Conservation (phyloP, 2,329 filamentous ascomycete genomes). For the Exophiala sp. region DNA sequence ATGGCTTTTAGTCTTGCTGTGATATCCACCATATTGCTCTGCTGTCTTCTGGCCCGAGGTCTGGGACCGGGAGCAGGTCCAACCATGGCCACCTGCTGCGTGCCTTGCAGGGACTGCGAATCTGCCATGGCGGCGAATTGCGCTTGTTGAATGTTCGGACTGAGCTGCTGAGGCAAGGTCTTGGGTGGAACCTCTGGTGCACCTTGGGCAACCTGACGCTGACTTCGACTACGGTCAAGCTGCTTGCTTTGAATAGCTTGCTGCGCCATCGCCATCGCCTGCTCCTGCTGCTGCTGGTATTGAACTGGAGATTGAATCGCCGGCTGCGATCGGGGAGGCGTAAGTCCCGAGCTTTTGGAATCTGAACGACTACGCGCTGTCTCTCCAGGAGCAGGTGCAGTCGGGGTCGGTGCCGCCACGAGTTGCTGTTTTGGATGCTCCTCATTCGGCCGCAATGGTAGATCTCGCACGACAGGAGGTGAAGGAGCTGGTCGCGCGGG, state of each 20-base stretch:
- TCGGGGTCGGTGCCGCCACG: constrained; percentile 41
- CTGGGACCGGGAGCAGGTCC: constrained; percentile 47
- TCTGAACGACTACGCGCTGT: constrained; percentile 64
- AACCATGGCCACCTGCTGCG: constrained; percentile 37
- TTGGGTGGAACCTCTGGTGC: constrained; percentile 42
- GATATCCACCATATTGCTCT: constrained; percentile 76
- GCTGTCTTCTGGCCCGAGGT: constrained; percentile 65
- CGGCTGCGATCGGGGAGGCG: constrained; percentile 17
- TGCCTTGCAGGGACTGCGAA: constrained; percentile 35
- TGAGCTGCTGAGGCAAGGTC: constrained; percentile 24
- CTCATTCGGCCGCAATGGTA: constrained; percentile 14
- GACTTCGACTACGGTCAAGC: constrained; percentile 67
- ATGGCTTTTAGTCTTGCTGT: constrained; percentile 78
- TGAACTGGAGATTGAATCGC: constrained; percentile 38
- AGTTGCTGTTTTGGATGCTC: constrained; percentile 12
- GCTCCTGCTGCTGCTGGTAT: constrained; percentile 69
- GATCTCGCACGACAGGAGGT: constrained; percentile 26
- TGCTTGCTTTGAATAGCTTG: constrained; percentile 65
- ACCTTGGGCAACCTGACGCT: constrained; percentile 55
- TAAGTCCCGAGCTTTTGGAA: constrained; percentile 39
- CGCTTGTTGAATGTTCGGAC: constrained; percentile 33
- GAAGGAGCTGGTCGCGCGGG: constrained; percentile 39
- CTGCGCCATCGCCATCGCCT: constrained; percentile 72
- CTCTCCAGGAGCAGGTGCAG: constrained; percentile 57
- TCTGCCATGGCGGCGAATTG: constrained; percentile 37